A percentile compares a stretch with the other conserved stretches of the same genome.
phyloP scores from a whole-genome alignment of 495 filamentous ascomycete genomes.

The Umbilicaria muhlenbergii region DNA sequence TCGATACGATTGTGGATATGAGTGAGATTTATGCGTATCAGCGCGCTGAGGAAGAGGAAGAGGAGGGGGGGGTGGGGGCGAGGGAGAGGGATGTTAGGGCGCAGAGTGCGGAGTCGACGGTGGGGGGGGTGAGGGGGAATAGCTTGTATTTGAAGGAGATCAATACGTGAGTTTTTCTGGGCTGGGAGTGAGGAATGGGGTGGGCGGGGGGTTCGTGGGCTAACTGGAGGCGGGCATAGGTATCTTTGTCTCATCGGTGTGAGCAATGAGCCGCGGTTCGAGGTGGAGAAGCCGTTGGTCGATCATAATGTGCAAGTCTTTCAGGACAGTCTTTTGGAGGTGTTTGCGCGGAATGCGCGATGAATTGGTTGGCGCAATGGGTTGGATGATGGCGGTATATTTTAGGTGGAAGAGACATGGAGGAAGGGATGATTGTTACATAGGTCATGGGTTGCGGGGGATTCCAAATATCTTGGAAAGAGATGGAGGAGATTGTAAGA shows the following conservation, averaged over 20 bases:
- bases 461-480: too few relatives aligned
- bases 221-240: constrained; percentile 10
- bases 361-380: too few relatives aligned
- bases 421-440: too few relatives aligned
- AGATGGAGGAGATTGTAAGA: too few relatives aligned
- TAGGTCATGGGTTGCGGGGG: too few relatives aligned
- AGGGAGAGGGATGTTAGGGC: constrained; percentile 68
- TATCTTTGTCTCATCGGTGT: constrained; percentile 60
- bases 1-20: constrained; percentile 93
- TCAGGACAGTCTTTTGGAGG: constrained; percentile 40
- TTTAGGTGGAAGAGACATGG: too few relatives aligned
- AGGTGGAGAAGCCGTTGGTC: constrained; percentile 40
- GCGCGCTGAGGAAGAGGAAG: constrained; percentile 28
- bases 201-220: too few relatives aligned
- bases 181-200: not conserved
- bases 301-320: constrained; percentile 48
- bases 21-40: constrained; percentile 86
- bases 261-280: constrained; percentile 45
- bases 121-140: constrained; percentile 26
- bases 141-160: constrained; percentile 82
- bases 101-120: constrained; percentile 36
- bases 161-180: constrained; percentile 47
- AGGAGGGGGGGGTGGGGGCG: constrained; percentile 48
- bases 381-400: too few relatives aligned
- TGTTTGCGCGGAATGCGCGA: constrained; percentile 27